Evolutionary conservation across 2,329 filamentous ascomycete species (phyloP), one percentile per base, ranked within the genome.

Genomic region (Alternaria triticina): DNA sequence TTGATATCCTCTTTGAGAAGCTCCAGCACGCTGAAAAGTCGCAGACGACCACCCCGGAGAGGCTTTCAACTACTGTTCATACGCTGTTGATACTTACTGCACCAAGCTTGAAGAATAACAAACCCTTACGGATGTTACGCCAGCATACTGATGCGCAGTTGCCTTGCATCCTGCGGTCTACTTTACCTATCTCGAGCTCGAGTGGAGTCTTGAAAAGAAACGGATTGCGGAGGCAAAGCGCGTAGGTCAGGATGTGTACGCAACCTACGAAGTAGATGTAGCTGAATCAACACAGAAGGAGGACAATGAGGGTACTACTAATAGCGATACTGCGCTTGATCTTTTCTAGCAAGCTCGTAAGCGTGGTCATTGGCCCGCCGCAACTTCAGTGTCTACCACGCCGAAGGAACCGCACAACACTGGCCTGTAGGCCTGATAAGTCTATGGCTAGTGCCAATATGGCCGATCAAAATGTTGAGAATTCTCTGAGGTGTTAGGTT

Each of bases 101-200:
- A 36, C 33, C 15, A 60, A 60, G 57, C 57, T 55, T 60, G 25
- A 60, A 30, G 43, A 60, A 60, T 60, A 43, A 27, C 55, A 43
- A 15, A 25, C 11, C 17, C 49, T 60, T 27, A 22, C 33, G 20
- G 59, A 62, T 33, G 27, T 44, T 52, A 47, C 22, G 30, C 30
- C 23, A 10, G 33, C 15, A 12, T 44, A 40, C 27, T 4, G 33
- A 27, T 27, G 9, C 15, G 51, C 33, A 15, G 22, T 22, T 3
- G 33, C 51, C 15, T 10, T 44, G 3, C 6, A 20, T n/a, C 11
- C 51, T 54, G 9, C 33, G 0, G 5, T 9, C 22, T 13, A 15
- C 2, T 44, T 20, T 17, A 28, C 7, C 5, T 54, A 40, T 44
- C 17, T 54, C 22, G 22, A 54, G 17, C 11, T 43, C 6, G 22